These are phyloP conservation scores for Penicillium sclerotiorum DNA, from an alignment of 2,329 filamentous ascomycete species.

Conservation along the genomic window DNA sequence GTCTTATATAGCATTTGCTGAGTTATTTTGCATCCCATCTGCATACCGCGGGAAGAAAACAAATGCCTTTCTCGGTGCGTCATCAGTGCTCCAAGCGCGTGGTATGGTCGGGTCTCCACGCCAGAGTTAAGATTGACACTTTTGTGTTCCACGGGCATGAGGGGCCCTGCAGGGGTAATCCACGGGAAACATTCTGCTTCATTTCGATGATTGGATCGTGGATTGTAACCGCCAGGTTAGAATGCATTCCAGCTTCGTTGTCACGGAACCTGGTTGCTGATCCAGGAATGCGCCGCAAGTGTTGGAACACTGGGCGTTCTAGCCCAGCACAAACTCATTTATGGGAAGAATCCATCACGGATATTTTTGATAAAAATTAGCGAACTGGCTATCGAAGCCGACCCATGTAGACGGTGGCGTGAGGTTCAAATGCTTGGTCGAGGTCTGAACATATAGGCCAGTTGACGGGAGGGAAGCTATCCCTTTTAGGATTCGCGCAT, in stretches of 20 bases:
- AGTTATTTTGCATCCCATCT: slow-evolving; percentile 13
- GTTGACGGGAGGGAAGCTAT: too few species aligned
- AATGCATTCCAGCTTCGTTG: slow-evolving; percentile 28
- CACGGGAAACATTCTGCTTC: neutral
- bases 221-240: neutral
- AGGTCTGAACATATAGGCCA: too few species aligned
- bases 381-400: too few species aligned
- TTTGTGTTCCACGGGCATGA: neutral
- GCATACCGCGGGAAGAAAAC: slow-evolving; percentile 19
- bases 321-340: slow-evolving; percentile 1
- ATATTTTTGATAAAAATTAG: too few species aligned
- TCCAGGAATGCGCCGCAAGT: slow-evolving; percentile 26
- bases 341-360: too few species aligned
- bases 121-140: slow-evolving; percentile 5
- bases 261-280: slow-evolving; percentile 19
- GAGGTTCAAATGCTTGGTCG: too few species aligned
- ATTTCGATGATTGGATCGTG: slow-evolving; percentile 13
- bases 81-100: slow-evolving; percentile 14
- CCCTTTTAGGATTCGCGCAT: too few species aligned
- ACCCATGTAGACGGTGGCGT: too few species aligned
- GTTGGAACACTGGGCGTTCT: too few species aligned
- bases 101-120: slow-evolving; percentile 23
- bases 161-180: neutral
- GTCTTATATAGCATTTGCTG: slow-evolving; percentile 20
- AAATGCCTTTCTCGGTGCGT: slow-evolving; percentile 13